These are phyloP conservation scores for Solanum pimpinellifolium DNA, from an alignment of 257 asterid species.

Conservation along the genomic window DNA sequence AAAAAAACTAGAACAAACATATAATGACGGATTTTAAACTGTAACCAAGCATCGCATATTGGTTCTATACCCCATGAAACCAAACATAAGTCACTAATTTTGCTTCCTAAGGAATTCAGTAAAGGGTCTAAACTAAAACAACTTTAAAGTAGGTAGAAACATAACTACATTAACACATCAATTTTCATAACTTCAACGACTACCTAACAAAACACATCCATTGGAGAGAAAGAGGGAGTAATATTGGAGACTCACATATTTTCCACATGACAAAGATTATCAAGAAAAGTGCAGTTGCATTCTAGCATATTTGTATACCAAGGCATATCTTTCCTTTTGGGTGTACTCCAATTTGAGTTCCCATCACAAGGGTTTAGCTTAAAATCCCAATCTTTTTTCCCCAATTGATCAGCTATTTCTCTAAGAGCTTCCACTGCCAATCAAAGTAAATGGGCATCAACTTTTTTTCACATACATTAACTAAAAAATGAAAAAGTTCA, in stretches of 20 bases:
- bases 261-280: conserved; percentile 31
- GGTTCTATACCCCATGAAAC: background rate
- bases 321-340: conserved; percentile 7
- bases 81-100: background rate
- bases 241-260: conserved; percentile 21
- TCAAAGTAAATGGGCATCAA: background rate
- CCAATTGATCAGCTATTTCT: conserved; percentile 41
- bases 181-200: background rate
- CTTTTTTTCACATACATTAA: background rate
- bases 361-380: conserved; percentile 44
- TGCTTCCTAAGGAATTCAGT: background rate
- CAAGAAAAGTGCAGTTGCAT: conserved; percentile 26
- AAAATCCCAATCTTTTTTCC: conserved; percentile 52
- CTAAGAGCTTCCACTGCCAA: conserved; percentile 35
- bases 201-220: background rate
- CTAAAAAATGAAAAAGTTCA: background rate
- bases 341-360: conserved; percentile 32
- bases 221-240: background rate
- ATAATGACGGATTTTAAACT: background rate
- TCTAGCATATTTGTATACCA: conserved; percentile 18
- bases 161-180: background rate
- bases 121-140: background rate
- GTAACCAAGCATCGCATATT: background rate
- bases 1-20: background rate
- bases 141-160: background rate